A percentile compares a stretch with the other conserved stretches of the same genome.
Conservation (phyloP, 192 early-diverging fungal genomes). For the Mortierella hygrophila region DNA sequence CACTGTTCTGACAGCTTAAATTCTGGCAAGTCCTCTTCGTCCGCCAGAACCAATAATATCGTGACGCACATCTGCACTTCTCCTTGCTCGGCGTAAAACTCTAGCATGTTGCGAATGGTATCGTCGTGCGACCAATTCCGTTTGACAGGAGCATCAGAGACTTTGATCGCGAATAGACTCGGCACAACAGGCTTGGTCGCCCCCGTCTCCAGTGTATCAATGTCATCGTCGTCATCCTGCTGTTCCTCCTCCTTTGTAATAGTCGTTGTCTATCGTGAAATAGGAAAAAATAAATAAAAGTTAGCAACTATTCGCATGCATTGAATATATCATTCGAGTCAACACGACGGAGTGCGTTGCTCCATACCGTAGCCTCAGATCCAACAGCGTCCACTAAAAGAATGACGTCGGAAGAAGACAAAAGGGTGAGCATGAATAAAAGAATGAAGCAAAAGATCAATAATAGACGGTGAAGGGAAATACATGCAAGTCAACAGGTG, state of each 20-base stretch:
- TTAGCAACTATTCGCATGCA: too few relatives aligned
- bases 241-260: background rate
- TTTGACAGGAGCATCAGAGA: constrained; percentile 50
- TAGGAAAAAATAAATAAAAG: background rate
- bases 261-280: background rate
- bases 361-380: background rate
- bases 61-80: constrained; percentile 88
- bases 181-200: constrained; percentile 19
- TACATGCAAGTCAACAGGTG: background rate
- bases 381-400: background rate
- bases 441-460: background rate
- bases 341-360: too few relatives aligned
- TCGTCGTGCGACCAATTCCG: constrained; percentile 59
- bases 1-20: constrained; percentile 67
- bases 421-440: background rate
- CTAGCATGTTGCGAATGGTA: constrained; percentile 68
- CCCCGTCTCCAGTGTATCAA: constrained; percentile 14
- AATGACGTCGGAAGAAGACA: background rate
- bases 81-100: constrained; percentile 82
- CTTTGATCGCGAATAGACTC: constrained; percentile 51
- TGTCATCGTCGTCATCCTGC: constrained; percentile 15
- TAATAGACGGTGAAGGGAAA: background rate
- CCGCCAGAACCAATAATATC: constrained; percentile 69
- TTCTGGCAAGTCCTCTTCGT: constrained; percentile 53
- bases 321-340: too few relatives aligned